Base-by-base conservation (phyloP, 2,329 filamentous ascomycete species). In the Aspergillus sp. region DNA sequence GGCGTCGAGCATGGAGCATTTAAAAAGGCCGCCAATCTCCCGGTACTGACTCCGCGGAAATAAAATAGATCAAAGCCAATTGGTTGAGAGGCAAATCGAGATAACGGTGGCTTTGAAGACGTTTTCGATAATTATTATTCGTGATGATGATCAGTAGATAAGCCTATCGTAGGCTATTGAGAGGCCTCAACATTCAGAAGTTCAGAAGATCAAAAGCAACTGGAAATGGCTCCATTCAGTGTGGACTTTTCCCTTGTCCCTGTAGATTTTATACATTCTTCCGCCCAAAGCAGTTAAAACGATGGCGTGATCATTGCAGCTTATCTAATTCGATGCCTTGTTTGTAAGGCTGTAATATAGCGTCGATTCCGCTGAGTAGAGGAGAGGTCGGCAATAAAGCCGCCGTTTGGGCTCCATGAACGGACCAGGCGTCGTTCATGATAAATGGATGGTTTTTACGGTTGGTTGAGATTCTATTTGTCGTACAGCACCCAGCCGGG, bases 251-350 rank as follows among this genome's bases (percentile, higher is more conserved):
- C n/a, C 19, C 50, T 22, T 22, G 37, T 46, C 46, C 20, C 19
- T 58, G 41, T 47, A 33, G 42, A 48, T 63, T 68, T 64, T 67
- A 64, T 67, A 68, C 63, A 65, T 63, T 60, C 57, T 54, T 62
- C 55, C 27, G 27, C 67, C 66, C 59, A 61, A 70, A 61, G 63
- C 56, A 64, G 69, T 65, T 70, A 71, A 64, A 50, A 58, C 61
- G 55, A 63, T 66, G 66, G 68, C 69, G 69, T 70, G 68, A 68
- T 71, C 56, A 56, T 20, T 41, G 13, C 27, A 9, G 62, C 62
- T 67, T 66, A 68, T 54, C 47, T 68, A 66, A 66, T 45, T 54
- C 24, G 12, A 8, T 45, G 54, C 56, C 56, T 54, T n/a, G 51
- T 27, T 5, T 42, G 41, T 20, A 39, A 40, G 57, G 50, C 50